Base-by-base conservation (phyloP, 2,329 filamentous ascomycete genomes). In the Trichoderma semiorbis region DNA sequence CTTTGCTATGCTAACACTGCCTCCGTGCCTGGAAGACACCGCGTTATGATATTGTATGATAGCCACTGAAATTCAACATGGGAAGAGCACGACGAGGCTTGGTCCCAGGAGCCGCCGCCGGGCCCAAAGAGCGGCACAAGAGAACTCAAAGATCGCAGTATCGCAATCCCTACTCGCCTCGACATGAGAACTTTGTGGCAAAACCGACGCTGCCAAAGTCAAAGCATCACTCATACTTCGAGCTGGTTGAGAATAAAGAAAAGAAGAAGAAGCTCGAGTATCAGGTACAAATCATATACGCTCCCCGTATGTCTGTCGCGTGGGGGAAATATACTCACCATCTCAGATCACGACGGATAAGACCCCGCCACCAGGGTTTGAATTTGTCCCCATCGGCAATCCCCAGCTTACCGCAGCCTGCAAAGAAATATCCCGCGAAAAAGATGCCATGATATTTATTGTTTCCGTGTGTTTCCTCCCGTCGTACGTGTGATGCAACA, bases 261-360 rank as follows among this genome's bases (percentile, higher is more conserved):
- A 89, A 87, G 78, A 91, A 89, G 79, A 88, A 88, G 81, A 91
- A 89, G 77, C 84, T 91, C 65, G 88, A 91, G 77, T 86, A 86
- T 74, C 75, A 89, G 87, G 89, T 90, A 86, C 68, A 67, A 6
- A 14, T 11, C 10, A 11, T 16, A 53, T 39, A 65, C 67, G 36
- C 72, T 73, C 72, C 24, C 34, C 50, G 55, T 21, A 4, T 43
- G 30, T n/a, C 26, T 34, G 16, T 8, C 18, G 18, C 11, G 32
- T 10, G 8, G n/a, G 1, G 21, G 32, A 74, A 76, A 70, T 61
- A 76, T 71, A 76, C 80, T 81, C 75, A 78, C 73, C 72, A 70
- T 65, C 74, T 47, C 76, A 91, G 89, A 83, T 87, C 72, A 90
- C 87, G 24, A 84, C 83, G 74, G 77, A 85, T 50, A 81, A 79